Conservation (phyloP, 2,329 filamentous ascomycete genomes). For the Exophiala oligosperma region DNA sequence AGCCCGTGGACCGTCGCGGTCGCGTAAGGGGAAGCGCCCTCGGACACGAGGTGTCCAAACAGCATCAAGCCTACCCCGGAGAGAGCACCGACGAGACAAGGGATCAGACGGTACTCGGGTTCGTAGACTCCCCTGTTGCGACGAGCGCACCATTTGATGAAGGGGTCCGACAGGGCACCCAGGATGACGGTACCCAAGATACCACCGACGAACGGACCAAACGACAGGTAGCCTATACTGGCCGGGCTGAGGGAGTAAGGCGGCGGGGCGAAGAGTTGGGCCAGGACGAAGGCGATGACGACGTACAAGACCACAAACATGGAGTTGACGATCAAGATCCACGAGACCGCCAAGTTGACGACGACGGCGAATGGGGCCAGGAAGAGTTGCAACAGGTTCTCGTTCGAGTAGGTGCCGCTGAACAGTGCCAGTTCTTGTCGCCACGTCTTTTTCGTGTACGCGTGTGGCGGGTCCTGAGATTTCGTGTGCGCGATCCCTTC, state of each 20-base stretch:
- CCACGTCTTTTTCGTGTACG: constrained; percentile 16
- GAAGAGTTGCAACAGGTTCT: constrained; percentile 28
- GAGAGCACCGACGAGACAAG: constrained; percentile 37
- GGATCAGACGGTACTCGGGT: constrained; percentile 46
- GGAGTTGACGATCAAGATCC: constrained; percentile 30
- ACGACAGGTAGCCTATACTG: constrained; percentile 29
- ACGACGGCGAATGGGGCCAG: constrained; percentile 34
- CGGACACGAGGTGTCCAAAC: constrained; percentile 27
- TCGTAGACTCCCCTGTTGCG: constrained; percentile 44
- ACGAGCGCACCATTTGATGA: constrained; percentile 40
- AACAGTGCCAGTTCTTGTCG: constrained; percentile 22
- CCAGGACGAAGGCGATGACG: constrained; percentile 30
- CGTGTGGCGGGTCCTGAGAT: neutral
- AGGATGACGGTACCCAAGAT: constrained; percentile 39
- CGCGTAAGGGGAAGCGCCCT: constrained; percentile 2
- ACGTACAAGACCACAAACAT: constrained; percentile 25
- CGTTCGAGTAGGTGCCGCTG: constrained; percentile 18
- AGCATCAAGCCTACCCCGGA: constrained; percentile 52
- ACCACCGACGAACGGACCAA: constrained; percentile 19
- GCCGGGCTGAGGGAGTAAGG: constrained; percentile 33
- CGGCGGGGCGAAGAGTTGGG: constrained; percentile 32
- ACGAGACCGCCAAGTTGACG: constrained; percentile 31
- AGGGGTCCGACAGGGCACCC: constrained; percentile 33
- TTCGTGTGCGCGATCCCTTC: neutral
- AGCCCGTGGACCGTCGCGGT: constrained; percentile 18